phyloP scores from a whole-genome alignment of 352 stramenopile species.

The Globisporangium abappressorium region DNA sequence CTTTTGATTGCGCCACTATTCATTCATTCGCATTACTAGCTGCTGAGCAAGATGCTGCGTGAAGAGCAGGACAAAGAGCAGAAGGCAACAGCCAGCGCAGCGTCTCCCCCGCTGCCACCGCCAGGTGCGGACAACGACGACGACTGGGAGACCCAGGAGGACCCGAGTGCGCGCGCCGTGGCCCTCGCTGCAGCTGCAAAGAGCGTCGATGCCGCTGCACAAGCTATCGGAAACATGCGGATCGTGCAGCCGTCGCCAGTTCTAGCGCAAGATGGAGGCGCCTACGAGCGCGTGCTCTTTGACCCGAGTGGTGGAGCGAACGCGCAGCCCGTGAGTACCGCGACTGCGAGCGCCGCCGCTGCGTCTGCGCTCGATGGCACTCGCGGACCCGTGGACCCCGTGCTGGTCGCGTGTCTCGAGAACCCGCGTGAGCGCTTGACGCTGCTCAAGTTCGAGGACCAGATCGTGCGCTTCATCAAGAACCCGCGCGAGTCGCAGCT shows the following conservation, averaged over 20 bases:
- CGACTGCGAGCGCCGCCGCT: slow-evolving; percentile 49
- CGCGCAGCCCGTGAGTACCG: slow-evolving; percentile 43
- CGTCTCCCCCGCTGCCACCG: background rate
- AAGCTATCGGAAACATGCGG: slow-evolving; percentile 35
- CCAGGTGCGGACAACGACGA: slow-evolving; percentile 18
- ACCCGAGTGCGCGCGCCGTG: slow-evolving; percentile 13
- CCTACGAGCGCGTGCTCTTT: slow-evolving; percentile 36
- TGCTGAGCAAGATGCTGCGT: slow-evolving; percentile 4
- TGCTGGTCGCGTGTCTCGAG: slow-evolving; percentile 74
- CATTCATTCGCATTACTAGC: background rate
- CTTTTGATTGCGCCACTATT: slow-evolving; percentile 3
- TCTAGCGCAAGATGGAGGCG: slow-evolving; percentile 39
- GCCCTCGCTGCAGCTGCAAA: slow-evolving; percentile 8
- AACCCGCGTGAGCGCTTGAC: slow-evolving; percentile 79
- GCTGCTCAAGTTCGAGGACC: slow-evolving; percentile 84
- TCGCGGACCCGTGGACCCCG: slow-evolving; percentile 64
- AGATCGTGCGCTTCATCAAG: slow-evolving; percentile 81
- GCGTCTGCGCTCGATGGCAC: slow-evolving; percentile 17
- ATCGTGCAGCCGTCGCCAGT: slow-evolving; percentile 35
- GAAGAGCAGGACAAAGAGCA: background rate
- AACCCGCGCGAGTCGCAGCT: slow-evolving; percentile 65
- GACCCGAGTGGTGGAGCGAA: slow-evolving; percentile 23
- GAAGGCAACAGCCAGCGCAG: background rate
- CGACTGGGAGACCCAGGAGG: slow-evolving; percentile 41
- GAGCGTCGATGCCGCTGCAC: slow-evolving; percentile 19